Conservation (phyloP, 106 monocot species). For the Apostasia ramifera region DNA sequence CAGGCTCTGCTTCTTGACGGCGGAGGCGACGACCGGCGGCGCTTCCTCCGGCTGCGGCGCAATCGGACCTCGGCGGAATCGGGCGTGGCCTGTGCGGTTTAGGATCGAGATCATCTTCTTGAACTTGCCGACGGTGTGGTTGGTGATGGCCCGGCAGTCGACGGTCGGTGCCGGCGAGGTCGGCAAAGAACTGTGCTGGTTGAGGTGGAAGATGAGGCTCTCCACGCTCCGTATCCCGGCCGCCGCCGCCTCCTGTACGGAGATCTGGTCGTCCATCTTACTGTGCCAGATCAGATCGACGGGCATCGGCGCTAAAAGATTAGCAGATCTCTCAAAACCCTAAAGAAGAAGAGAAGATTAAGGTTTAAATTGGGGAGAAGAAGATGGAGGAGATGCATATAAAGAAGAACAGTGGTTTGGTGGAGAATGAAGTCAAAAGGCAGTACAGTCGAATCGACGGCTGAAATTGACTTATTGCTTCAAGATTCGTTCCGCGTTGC, state of each 20-base stretch:
- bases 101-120: constrained; percentile 76
- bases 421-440: too few species aligned
- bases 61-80: constrained; percentile 61
- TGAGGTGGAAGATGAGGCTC: constrained; percentile 56
- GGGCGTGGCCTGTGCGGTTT: constrained; percentile 84
- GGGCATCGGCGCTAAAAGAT: constrained; percentile 18
- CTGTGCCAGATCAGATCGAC: constrained; percentile 36
- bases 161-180: constrained; percentile 1
- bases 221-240: constrained; percentile 65
- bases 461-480: too few species aligned
- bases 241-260: constrained; percentile 69
- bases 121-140: constrained; percentile 75
- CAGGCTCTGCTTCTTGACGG: constrained; percentile 1
- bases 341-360: too few species aligned
- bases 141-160: constrained; percentile 76
- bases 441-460: too few species aligned
- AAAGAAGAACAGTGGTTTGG: too few species aligned
- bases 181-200: constrained; percentile 11
- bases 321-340: too few species aligned
- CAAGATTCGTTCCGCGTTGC: too few species aligned
- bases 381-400: too few species aligned
- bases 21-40: background rate
- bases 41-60: background rate
- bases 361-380: too few species aligned
- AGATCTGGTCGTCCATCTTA: constrained; percentile 41